Base-by-base conservation (phyloP, 2,329 filamentous ascomycete genomes). In the Cladophialophora chaetospira region DNA sequence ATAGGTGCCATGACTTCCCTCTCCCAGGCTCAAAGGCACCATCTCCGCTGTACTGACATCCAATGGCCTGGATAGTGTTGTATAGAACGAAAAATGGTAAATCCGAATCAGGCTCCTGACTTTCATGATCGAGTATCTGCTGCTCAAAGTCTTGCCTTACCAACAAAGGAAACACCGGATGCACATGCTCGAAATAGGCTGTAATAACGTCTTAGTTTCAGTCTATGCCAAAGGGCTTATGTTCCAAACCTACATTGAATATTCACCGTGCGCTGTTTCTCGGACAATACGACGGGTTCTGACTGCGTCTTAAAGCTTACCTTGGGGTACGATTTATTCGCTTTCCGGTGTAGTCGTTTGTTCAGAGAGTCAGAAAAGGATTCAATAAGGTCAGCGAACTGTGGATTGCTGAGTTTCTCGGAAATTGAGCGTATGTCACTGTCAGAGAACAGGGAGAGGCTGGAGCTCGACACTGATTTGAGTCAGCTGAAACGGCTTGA, bases 31-130 rank as follows among this genome's bases (percentile, higher is more conserved):
- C 71, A 45, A 75, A 78, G 8, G 68, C 69, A 0, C 71, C 72
- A 5, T 70, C 68, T 19, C 67, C 67, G 13, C 65, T 62, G 25
- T 73, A 70, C 51, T 72, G 72, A 25, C 69, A 72, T 3, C 74
- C 74, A 2, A 76, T 58, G 1, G 75, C 75, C 2, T 76, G 63
- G 1, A 70, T 61, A 3, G 68, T 56, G 4, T 77, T 65, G 58
- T 77, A 78, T 3, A 77, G 57, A 9, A 72, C 71, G 0, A 67
- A 72, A 64, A 71, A 62, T 82, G 79, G 77, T 69, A 82, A 5
- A 81, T 85, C 62, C 67, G 85, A 0, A 74, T 86, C 25, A 83
- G 81, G 0, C 57, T 78, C 2, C 72, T 85, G 33, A 85, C 81
- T 0, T 66, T 82, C 1, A 28, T 71, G 2, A 74, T 86, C 21